Conservation (phyloP, 176 grass and related monocot species). For the Paspalum vaginatum region DNA sequence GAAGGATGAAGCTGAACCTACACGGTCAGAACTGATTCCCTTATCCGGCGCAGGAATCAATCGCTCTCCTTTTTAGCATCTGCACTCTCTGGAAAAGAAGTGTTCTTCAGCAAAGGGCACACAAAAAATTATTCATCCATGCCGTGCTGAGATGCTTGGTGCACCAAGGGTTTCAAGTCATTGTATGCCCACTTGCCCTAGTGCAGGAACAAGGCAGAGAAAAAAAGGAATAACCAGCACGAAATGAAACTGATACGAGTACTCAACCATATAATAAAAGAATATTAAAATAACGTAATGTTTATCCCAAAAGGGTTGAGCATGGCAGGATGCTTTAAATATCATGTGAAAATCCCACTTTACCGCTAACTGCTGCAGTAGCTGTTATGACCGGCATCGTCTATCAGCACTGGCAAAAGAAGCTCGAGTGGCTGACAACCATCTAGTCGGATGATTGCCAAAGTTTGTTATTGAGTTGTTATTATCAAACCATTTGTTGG, state of each 20-base stretch:
- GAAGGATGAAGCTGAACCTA: slow-evolving; percentile 18
- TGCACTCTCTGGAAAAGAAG: slow-evolving; percentile 10
- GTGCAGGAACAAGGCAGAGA: background rate
- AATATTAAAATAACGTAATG: background rate
- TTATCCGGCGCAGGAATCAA: slow-evolving; percentile 18
- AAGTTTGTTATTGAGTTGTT: too few relatives aligned
- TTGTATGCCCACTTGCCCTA: background rate
- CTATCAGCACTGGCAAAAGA: too few relatives aligned
- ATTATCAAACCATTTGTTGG: too few relatives aligned
- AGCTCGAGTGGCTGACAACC: too few relatives aligned
- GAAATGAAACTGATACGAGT: background rate
- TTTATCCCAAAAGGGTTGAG: background rate
- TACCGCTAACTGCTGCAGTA: background rate
- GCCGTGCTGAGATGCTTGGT: background rate
- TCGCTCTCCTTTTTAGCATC: slow-evolving; percentile 37
- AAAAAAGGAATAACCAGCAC: background rate
- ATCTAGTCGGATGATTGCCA: too few relatives aligned
- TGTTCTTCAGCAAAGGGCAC: background rate
- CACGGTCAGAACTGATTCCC: slow-evolving; percentile 42
- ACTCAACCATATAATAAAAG: background rate
- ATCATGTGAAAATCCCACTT: too few relatives aligned
- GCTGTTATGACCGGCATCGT: too few relatives aligned
- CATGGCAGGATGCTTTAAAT: too few relatives aligned
- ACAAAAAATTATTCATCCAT: background rate
- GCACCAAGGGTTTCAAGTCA: background rate